These are phyloP conservation scores for Pascua guehoae DNA, from an alignment of 1,284 basidiomycete species.

Conservation along the genomic window DNA sequence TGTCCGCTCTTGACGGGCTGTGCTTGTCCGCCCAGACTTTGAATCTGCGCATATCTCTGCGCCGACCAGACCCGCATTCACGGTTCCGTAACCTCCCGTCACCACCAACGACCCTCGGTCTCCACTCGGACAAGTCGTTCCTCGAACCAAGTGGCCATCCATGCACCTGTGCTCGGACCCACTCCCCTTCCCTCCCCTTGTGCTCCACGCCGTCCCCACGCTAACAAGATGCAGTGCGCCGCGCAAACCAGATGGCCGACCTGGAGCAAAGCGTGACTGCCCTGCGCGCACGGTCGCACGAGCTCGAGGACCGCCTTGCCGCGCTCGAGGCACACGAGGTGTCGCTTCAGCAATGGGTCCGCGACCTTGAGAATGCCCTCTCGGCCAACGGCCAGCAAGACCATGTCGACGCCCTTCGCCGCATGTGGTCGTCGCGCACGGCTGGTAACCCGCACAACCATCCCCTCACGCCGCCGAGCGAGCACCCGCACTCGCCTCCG, in stretches of 20 bases:
- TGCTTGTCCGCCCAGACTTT: no score
- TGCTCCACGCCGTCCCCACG: no score
- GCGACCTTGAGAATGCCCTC: conserved; percentile 35
- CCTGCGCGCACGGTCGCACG: conserved; percentile 19
- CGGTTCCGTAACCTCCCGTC: no score
- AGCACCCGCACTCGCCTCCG: background rate
- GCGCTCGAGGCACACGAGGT: conserved; percentile 22
- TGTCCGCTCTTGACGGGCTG: no score
- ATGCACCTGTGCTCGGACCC: no score
- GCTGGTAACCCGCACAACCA: background rate
- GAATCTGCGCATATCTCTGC: no score
- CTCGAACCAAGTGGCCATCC: no score
- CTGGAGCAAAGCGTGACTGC: conserved; percentile 28
- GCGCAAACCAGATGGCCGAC: conserved; percentile 39
- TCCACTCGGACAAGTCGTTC: no score
- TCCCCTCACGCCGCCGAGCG: conserved; percentile 1
- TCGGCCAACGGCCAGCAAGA: conserved; percentile 26
- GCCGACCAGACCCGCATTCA: no score
- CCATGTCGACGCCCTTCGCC: conserved; percentile 29
- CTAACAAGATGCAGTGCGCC: conserved; percentile 24
- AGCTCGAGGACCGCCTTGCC: conserved; percentile 20
- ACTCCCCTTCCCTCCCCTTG: no score
- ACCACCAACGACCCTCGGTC: no score
- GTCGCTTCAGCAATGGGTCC: conserved; percentile 28
- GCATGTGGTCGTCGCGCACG: conserved; percentile 20